These are phyloP conservation scores for Monosporozyma servazzii DNA, from an alignment of 805 yeast species.

Conservation along the genomic window DNA sequence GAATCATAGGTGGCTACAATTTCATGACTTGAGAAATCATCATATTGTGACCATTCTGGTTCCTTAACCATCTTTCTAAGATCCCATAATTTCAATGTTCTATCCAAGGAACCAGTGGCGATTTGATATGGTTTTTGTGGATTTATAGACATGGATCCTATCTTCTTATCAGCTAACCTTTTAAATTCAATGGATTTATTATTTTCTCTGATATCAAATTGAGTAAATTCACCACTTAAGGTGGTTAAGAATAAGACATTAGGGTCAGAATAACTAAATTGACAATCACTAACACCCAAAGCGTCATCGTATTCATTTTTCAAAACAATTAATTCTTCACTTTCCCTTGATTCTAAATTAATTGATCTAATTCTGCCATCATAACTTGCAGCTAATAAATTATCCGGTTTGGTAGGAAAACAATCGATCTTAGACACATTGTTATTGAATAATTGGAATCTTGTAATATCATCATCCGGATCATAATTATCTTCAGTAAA, in stretches of 20 bases:
- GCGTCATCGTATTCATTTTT: slow-evolving; percentile 45
- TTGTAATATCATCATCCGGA: slow-evolving; percentile 44
- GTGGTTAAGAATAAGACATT: slow-evolving; percentile 67
- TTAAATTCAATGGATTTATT: slow-evolving; percentile 29
- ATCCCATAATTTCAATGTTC: slow-evolving; percentile 84
- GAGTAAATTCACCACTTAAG: slow-evolving; percentile 67
- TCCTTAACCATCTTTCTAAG: slow-evolving; percentile 42
- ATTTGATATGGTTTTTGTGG: slow-evolving; percentile 57
- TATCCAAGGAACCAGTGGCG: slow-evolving; percentile 83
- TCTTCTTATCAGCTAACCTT: slow-evolving; percentile 78
- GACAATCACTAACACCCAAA: slow-evolving; percentile 68
- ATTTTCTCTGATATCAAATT: slow-evolving; percentile 56
- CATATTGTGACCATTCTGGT: slow-evolving; percentile 51
- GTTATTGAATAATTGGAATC: slow-evolving; percentile 67
- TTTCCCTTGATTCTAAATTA: slow-evolving; percentile 53
- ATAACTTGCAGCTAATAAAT: slow-evolving; percentile 64
- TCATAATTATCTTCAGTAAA: slow-evolving; percentile 21
- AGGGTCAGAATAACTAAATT: slow-evolving; percentile 39
- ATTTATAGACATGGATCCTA: slow-evolving; percentile 79
- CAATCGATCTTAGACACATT: slow-evolving; percentile 57
- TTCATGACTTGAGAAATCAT: slow-evolving; percentile 33
- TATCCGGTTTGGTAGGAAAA: slow-evolving; percentile 40
- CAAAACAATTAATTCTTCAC: slow-evolving; percentile 52
- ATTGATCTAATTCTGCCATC: slow-evolving; percentile 78
- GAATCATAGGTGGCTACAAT: slow-evolving; percentile 53